Conservation (phyloP, 2,329 filamentous ascomycete species). For the Diaporthe velutina region DNA sequence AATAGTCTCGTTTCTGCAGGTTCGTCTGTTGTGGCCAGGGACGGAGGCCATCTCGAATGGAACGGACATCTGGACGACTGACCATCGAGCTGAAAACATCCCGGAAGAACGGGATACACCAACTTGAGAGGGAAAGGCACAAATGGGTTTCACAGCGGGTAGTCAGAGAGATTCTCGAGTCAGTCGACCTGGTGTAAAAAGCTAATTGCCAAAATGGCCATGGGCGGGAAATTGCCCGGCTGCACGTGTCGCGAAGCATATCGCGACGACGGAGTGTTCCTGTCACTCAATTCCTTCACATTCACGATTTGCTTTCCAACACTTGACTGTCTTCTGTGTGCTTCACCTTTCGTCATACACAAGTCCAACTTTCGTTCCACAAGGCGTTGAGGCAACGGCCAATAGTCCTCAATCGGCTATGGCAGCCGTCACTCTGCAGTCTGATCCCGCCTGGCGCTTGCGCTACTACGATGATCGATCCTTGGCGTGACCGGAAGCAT, state of each 20-base stretch:
- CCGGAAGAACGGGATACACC: neutral
- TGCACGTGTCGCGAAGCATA: conserved; percentile 9
- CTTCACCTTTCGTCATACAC: neutral
- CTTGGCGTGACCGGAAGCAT: conserved; percentile 22
- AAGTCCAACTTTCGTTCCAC: neutral
- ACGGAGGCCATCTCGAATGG: neutral
- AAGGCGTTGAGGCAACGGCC: neutral
- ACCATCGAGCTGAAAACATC: neutral
- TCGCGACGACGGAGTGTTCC: neutral
- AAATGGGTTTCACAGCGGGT: neutral
- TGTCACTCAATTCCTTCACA: neutral
- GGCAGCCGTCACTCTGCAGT: neutral
- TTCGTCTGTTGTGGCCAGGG: conserved; percentile 1
- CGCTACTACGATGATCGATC: conserved; percentile 12
- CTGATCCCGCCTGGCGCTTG: conserved; percentile 22
- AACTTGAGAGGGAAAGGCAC: neutral
- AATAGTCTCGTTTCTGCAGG: conserved; percentile 6
- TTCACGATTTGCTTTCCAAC: neutral
- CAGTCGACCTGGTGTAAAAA: conserved; percentile 26
- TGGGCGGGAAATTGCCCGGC: conserved; percentile 5
- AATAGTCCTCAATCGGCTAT: neutral
- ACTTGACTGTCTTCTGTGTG: neutral
- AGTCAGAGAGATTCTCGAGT: neutral
- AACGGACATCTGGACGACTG: neutral
- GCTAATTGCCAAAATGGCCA: neutral